Evolutionary conservation across 306 rosid genomes (phyloP).

Genomic region (Quercus engelmannii): DNA sequence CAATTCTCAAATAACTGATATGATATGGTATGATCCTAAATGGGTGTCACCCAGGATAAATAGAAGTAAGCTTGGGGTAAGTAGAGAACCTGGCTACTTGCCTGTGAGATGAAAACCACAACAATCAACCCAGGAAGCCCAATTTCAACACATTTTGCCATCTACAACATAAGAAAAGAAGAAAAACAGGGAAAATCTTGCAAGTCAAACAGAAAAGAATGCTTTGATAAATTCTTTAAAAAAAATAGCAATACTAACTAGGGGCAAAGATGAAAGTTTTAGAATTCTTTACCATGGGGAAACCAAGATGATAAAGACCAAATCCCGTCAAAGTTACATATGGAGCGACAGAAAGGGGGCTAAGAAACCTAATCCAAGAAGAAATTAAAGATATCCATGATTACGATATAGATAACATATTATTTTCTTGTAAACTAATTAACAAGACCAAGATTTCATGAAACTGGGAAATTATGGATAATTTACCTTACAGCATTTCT

Average conservation of each 20-base stretch:
- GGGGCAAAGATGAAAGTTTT: neutral
- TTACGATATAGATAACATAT: neutral
- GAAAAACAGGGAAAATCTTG: neutral
- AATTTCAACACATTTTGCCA: conserved; percentile 72
- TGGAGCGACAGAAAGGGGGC: conserved; percentile 84
- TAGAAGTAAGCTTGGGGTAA: neutral
- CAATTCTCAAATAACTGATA: no score
- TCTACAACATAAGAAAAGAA: conserved; percentile 29
- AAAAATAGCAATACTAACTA: neutral
- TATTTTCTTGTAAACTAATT: neutral
- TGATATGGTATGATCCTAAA: no score
- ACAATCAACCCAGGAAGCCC: conserved; percentile 71
- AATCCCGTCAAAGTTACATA: conserved; percentile 72
- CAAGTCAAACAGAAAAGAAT: neutral
- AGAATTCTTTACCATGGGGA: conserved; percentile 68
- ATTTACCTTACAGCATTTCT: conserved; percentile 62
- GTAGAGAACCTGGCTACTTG: conserved; percentile 16
- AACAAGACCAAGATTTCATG: no score
- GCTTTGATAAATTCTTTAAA: neutral
- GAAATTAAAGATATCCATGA: neutral
- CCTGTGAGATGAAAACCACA: conserved; percentile 78
- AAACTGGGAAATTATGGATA: neutral
- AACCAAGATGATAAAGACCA: conserved; percentile 70
- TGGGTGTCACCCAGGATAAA: no score
- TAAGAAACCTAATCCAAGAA: conserved; percentile 55